Evolutionary conservation across 2,329 filamentous ascomycete species (phyloP).

Genomic region (Fusarium pseudocircinatum): DNA sequence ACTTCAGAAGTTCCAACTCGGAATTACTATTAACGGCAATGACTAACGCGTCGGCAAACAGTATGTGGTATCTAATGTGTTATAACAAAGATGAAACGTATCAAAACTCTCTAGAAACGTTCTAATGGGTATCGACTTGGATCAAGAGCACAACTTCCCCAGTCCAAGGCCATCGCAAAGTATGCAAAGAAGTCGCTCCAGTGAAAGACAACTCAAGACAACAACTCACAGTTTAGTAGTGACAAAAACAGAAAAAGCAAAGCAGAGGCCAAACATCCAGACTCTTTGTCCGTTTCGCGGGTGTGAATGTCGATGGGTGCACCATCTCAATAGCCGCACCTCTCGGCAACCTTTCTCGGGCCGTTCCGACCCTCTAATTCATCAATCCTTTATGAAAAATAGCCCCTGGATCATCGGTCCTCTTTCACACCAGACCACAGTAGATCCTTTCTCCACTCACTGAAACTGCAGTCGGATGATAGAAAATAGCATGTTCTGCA

Average conservation of each 20-base stretch:
- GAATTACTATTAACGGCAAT: conserved; percentile 4
- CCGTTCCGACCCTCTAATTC: conserved; percentile 37
- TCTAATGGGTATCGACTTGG: conserved; percentile 41
- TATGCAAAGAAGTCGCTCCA: conserved; percentile 20
- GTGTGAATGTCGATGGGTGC: not conserved
- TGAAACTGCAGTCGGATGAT: conserved; percentile 72
- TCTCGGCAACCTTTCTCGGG: conserved; percentile 31
- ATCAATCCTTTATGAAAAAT: conserved; percentile 3
- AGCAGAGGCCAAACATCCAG: not conserved
- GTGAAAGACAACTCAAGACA: conserved; percentile 10
- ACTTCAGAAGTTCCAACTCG: not conserved
- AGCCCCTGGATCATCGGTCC: not conserved
- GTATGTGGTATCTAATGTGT: conserved; percentile 28
- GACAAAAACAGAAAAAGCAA: conserved; percentile 7
- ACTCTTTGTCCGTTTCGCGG: conserved; percentile 1
- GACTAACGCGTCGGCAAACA: not conserved
- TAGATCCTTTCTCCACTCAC: conserved; percentile 31
- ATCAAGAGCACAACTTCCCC: conserved; percentile 10
- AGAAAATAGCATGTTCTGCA: conserved; percentile 78
- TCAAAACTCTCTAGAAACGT: conserved; percentile 27
- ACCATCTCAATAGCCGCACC: conserved; percentile 16
- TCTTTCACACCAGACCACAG: not conserved
- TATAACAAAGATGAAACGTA: conserved; percentile 18
- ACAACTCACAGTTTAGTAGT: not conserved
- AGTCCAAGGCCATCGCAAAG: conserved; percentile 11